A percentile compares a stretch with the other conserved stretches of the same genome.
phyloP scores from a whole-genome alignment of 148 eudicot genomes.

The Vaccinium corymbosum region DNA sequence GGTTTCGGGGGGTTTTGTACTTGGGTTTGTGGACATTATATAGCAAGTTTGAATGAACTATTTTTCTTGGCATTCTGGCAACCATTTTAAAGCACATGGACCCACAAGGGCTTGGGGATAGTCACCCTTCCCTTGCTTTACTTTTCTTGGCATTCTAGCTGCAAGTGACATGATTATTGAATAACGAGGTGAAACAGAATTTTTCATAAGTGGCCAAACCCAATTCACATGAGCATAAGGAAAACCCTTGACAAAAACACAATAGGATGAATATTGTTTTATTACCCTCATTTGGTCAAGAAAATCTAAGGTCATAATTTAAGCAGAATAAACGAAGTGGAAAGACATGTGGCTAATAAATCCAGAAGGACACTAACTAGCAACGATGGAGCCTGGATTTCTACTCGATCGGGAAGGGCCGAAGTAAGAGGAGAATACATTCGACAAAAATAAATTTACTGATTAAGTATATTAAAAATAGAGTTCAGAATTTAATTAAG shows the following conservation, averaged over 20 bases:
- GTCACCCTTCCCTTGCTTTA: background rate
- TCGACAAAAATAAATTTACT: too few species aligned
- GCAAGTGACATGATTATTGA: constrained; percentile 3
- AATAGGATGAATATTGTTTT: too few species aligned
- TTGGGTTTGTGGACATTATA: constrained; percentile 3
- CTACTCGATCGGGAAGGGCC: background rate
- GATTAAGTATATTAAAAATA: too few species aligned
- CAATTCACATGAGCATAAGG: background rate
- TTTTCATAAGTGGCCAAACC: constrained; percentile 5
- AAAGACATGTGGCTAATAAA: too few species aligned
- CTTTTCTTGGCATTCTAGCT: background rate
- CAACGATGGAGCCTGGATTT: accelerated
- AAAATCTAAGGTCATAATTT: background rate
- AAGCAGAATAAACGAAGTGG: background rate
- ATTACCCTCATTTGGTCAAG: too few species aligned
- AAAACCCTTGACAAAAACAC: background rate
- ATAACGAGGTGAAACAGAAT: background rate
- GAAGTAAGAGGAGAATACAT: too few species aligned
- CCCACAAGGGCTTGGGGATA: background rate
- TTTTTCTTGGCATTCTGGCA: constrained; percentile 8
- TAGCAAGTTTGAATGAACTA: background rate
- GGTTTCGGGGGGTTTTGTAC: background rate
- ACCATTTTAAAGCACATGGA: constrained; percentile 1
- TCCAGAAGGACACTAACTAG: background rate
- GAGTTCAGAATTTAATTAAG: too few species aligned